A percentile compares a stretch with the other conserved stretches of the same genome.
Conservation (phyloP, 2,329 filamentous ascomycete species). For the Aspergillus spinulosporus region DNA sequence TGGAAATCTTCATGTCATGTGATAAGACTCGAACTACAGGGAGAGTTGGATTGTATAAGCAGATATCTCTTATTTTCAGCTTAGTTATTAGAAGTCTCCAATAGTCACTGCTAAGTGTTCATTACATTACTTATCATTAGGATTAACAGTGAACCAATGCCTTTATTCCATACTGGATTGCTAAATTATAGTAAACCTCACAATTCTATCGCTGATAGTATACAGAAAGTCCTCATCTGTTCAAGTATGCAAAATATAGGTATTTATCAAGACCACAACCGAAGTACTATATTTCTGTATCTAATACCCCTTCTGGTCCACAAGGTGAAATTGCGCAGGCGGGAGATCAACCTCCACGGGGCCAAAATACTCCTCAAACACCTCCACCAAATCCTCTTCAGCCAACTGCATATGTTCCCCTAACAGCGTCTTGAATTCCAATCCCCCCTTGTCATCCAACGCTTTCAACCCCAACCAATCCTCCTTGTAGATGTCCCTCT, state of each 20-base stretch:
- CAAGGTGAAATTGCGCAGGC: background rate
- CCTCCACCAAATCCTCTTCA: conserved; percentile 63
- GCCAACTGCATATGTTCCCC: conserved; percentile 83
- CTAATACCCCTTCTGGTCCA: background rate
- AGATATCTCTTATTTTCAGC: too few species aligned
- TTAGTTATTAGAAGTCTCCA: background rate
- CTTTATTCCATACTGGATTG: too few species aligned
- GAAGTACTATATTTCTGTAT: background rate
- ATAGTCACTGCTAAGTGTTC: background rate
- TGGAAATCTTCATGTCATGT: too few species aligned
- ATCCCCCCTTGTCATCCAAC: conserved; percentile 74
- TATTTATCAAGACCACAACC: background rate
- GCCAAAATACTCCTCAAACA: conserved; percentile 58
- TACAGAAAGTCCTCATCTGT: background rate
- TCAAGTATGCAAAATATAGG: background rate
- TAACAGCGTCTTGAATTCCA: conserved; percentile 71
- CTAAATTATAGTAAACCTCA: background rate
- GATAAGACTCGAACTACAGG: too few species aligned
- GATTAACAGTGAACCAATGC: too few species aligned
- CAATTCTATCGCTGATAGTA: background rate
- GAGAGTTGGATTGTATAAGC: too few species aligned
- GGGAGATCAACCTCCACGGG: conserved; percentile 27
- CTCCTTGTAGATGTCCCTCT: conserved; percentile 75
- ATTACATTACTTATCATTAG: too few species aligned
- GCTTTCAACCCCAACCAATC: conserved; percentile 87